A percentile compares a stretch with the other conserved stretches of the same genome.
Conservation (phyloP, 257 asterid species). For the Rhazya stricta region DNA sequence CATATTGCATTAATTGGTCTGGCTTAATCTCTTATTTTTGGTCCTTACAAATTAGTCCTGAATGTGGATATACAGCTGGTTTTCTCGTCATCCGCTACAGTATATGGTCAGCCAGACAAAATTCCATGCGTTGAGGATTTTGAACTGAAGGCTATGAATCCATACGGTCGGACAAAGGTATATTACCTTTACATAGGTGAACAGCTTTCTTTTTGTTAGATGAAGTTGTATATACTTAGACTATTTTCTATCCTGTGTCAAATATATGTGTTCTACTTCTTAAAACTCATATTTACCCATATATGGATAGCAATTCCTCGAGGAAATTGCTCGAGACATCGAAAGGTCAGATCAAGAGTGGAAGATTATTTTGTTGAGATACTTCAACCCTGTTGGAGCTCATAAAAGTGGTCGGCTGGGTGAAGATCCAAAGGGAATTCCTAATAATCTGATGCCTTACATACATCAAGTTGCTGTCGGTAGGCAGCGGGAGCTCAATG, state of each 20-base stretch:
- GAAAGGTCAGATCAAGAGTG: conserved; percentile 66
- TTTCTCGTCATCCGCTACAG: conserved; percentile 95
- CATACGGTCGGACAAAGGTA: conserved; percentile 97
- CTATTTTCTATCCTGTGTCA: not conserved
- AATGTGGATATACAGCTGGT: conserved; percentile 58
- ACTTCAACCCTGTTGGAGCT: conserved; percentile 94
- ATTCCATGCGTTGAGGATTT: conserved; percentile 84
- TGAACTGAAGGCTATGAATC: conserved; percentile 86
- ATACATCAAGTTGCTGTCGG: conserved; percentile 96
- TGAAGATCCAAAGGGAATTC: conserved; percentile 94
- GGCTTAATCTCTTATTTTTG: not conserved
- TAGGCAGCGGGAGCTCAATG: conserved; percentile 74
- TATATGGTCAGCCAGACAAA: conserved; percentile 88
- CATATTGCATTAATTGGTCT: not conserved
- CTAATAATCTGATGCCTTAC: conserved; percentile 97
- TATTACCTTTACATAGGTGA: not conserved
- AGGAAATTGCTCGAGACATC: conserved; percentile 83
- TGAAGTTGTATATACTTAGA: not conserved
- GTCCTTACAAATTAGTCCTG: too few relatives aligned
- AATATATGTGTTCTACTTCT: not conserved
- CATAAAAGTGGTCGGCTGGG: conserved; percentile 90
- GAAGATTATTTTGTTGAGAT: conserved; percentile 80
- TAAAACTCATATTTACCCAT: not conserved
- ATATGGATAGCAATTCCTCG: conserved; percentile 60
- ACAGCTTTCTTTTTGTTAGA: not conserved